A percentile compares a stretch with the other conserved stretches of the same genome.
Evolutionary conservation across 106 monocot genomes (phyloP).

Genomic region (Platanthera zijinensis): DNA sequence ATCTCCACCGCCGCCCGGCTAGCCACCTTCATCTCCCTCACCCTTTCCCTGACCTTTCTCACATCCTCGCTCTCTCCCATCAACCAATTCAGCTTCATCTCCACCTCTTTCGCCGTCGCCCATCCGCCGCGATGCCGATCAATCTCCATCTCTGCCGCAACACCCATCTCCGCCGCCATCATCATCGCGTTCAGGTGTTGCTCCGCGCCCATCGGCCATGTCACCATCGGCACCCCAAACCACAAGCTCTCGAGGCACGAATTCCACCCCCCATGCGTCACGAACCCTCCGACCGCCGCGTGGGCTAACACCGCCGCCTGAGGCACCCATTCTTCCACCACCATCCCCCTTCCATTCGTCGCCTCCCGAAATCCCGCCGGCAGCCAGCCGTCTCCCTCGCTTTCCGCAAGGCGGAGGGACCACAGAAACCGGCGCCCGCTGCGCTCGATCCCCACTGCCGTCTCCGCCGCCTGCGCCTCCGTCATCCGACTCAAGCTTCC

Average conservation of each 20-base stretch:
- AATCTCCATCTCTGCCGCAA: not conserved
- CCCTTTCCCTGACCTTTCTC: constrained; percentile 16
- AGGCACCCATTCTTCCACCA: constrained; percentile 12
- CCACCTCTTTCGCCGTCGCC: constrained; percentile 22
- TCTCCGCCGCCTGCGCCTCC: constrained; percentile 15
- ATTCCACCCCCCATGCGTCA: constrained; percentile 83
- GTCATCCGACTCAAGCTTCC: constrained; percentile 49
- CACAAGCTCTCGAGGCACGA: constrained; percentile 39
- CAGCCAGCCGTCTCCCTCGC: constrained; percentile 13
- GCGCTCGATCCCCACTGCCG: not conserved
- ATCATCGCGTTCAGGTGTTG: constrained; percentile 30
- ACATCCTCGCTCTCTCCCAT: constrained; percentile 26
- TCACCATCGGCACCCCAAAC: constrained; percentile 25
- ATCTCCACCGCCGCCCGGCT: not conserved
- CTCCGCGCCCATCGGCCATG: constrained; percentile 35
- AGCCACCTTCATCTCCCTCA: not conserved
- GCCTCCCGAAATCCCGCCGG: constrained; percentile 44
- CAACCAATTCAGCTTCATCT: constrained; percentile 20
- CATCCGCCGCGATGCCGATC: not conserved
- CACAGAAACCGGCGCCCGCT: constrained; percentile 10
- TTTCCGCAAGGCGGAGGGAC: constrained; percentile 1
- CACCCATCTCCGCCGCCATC: constrained; percentile 9
- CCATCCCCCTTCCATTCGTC: constrained; percentile 26
- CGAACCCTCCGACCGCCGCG: constrained; percentile 19
- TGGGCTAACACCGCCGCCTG: constrained; percentile 13